Evolutionary conservation across 495 filamentous ascomycete species (phyloP), one percentile per base, ranked within the genome.

Genomic region (Aspergillus diversus): DNA sequence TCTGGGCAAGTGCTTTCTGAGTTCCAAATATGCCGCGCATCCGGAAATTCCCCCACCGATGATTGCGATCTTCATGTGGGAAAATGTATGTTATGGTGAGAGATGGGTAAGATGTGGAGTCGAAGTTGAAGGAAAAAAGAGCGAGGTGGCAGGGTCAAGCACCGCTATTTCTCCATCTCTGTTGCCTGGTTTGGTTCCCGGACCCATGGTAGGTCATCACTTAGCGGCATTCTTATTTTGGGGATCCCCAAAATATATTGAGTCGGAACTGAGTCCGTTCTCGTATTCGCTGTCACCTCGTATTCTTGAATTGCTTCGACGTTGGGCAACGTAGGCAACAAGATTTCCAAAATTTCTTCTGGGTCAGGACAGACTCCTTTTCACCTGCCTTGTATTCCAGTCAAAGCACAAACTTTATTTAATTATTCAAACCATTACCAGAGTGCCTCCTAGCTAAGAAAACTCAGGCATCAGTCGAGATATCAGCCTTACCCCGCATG

Each of bases 21-120:
- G 77, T 34, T 71, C 70, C n/a, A 85, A 75, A 58, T 84, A 84
- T 39, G 73, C 70, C 7, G 80, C 52, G 17, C 80, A 76, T 35
- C 84, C 84, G 48, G 74, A 66, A 61, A 85, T 81, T 47, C 84
- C 84, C 46, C 69, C 83, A 51, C 84, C 84, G 31, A 84, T 68
- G 33, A 86, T 84, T 57, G 81, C 74, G 58, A 86, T 81, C 61
- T 81, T 83, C 84, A 84, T 85, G 7, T 37, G 69, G 39, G 54
- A 27, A 27, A 27, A 31, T 33, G 7, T 21, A 33, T 7, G 15
- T 31, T 27, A 7, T 33, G 50, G 27, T 9, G 7, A 53, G 27
- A 43, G 39, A 43, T 43, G 11, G 39, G 4, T 11, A 6, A 12
- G 5, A 4, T 43, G 39, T 11, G 11, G 11, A 15, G n/a, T 43